These are phyloP conservation scores for Gymnopilus dilepis DNA, from an alignment of 768 basidiomycete species.

Conservation along the genomic window DNA sequence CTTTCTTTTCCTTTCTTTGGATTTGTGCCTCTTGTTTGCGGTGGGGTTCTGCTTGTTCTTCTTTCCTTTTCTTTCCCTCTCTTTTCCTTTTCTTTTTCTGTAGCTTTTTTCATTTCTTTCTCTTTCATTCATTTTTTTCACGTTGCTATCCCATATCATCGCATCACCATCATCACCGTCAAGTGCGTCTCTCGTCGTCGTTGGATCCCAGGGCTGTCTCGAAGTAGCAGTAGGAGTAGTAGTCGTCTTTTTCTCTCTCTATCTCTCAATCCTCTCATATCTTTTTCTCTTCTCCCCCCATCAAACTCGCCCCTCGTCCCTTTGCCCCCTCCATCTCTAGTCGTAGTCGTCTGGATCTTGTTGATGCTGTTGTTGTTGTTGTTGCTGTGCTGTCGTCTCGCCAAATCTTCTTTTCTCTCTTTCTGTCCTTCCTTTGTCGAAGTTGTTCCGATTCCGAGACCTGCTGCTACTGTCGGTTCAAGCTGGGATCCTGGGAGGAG, in stretches of 20 bases:
- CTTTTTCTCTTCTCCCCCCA: slow-evolving; percentile 10
- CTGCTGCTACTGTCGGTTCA: neutral
- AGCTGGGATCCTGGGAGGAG: neutral
- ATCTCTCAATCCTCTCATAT: slow-evolving; percentile 19
- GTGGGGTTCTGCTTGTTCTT: neutral
- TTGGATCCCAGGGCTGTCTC: slow-evolving; percentile 11
- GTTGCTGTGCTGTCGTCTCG: slow-evolving; percentile 17
- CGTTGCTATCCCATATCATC: slow-evolving; percentile 3
- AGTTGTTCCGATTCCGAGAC: no score
- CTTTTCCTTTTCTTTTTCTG: neutral
- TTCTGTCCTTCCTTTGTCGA: slow-evolving; percentile 27
- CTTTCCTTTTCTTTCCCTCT: neutral
- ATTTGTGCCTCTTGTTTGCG: neutral
- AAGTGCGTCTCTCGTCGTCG: slow-evolving; percentile 18
- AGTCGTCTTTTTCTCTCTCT: slow-evolving; percentile 11
- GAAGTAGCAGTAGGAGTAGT: no score
- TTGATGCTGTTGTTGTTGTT: slow-evolving; percentile 12
- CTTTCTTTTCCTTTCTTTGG: neutral
- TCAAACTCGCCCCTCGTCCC: no score
- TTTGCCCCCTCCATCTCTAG: no score
- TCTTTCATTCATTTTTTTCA: neutral
- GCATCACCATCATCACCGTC: slow-evolving; percentile 4
- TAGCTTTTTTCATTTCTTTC: neutral
- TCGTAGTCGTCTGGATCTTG: no score
- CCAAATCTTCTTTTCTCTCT: slow-evolving; percentile 24